Evolutionary conservation across 306 rosid species (phyloP).

Genomic region (Elaeagnus macrophylla): DNA sequence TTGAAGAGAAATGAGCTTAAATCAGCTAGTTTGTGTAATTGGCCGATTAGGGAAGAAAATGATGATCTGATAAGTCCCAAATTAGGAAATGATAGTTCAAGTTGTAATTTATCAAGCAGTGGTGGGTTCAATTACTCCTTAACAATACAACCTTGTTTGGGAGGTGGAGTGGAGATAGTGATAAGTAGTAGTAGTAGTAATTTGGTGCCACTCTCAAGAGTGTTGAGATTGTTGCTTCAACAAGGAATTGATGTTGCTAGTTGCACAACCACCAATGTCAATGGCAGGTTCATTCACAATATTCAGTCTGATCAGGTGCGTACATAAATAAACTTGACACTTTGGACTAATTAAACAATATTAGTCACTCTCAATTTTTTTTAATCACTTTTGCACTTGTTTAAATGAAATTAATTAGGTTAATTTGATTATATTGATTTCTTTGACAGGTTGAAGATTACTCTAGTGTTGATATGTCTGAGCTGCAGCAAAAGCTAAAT

Average conservation of each 20-base stretch:
- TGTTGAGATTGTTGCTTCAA: constrained; percentile 28
- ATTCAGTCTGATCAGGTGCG: constrained; percentile 42
- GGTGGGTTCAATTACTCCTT: constrained; percentile 5
- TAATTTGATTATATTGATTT: no score
- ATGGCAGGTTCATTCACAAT: constrained; percentile 38
- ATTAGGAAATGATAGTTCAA: constrained; percentile 1
- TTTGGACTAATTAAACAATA: no score
- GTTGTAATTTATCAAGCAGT: neutral
- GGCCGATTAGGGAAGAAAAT: neutral
- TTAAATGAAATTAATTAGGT: no score
- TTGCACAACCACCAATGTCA: constrained; percentile 34
- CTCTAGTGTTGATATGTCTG: no score
- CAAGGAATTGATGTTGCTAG: constrained; percentile 37
- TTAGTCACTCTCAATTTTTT: no score
- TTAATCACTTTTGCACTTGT: no score
- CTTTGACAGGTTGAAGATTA: no score
- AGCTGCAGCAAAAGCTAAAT: no score
- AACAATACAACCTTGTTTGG: constrained; percentile 14
- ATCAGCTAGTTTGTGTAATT: neutral
- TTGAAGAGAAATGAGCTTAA: constrained; percentile 38
- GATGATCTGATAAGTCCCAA: neutral
- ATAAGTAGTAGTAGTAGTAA: constrained; percentile 19
- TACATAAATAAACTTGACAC: no score
- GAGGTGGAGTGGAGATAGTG: constrained; percentile 27
- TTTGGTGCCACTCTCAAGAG: constrained; percentile 22